These are phyloP conservation scores for Emergomyces pasteurianus DNA, from an alignment of 2,329 filamentous ascomycete species.

Conservation along the genomic window DNA sequence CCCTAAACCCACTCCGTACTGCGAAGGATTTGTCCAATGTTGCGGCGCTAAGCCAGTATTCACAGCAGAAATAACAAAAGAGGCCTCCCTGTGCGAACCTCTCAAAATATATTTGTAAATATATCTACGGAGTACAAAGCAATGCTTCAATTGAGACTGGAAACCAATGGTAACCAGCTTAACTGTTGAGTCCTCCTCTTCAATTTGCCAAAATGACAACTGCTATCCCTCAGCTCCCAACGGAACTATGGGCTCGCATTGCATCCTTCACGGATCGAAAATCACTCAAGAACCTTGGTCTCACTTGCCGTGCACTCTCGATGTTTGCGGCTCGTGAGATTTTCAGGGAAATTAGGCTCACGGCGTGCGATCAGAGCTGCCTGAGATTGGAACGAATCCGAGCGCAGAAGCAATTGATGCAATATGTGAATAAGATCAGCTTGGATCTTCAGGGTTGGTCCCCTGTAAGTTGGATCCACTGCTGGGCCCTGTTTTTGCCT, in stretches of 20 bases:
- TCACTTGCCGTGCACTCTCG: not conserved
- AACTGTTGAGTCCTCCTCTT: not conserved
- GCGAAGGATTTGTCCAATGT: too few species aligned
- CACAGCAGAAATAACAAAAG: not conserved
- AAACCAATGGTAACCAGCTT: not conserved
- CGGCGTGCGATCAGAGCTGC: not conserved
- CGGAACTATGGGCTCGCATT: not conserved
- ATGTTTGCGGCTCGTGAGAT: not conserved
- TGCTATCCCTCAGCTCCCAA: not conserved
- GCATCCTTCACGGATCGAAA: not conserved
- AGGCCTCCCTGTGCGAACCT: not conserved
- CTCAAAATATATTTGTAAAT: not conserved
- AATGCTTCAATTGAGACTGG: not conserved
- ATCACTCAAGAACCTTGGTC: not conserved
- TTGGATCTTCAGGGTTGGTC: not conserved
- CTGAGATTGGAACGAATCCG: not conserved
- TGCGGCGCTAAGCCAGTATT: not conserved
- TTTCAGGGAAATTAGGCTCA: not conserved
- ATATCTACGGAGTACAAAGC: too few species aligned
- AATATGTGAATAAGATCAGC: not conserved
- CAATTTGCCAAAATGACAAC: not conserved
- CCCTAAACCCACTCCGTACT: too few species aligned
- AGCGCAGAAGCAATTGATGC: not conserved
- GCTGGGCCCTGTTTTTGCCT: not conserved
- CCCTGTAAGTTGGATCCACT: not conserved